These are phyloP conservation scores for Westerdykella aurantiaca DNA, from an alignment of 2,329 filamentous ascomycete species.

Conservation along the genomic window DNA sequence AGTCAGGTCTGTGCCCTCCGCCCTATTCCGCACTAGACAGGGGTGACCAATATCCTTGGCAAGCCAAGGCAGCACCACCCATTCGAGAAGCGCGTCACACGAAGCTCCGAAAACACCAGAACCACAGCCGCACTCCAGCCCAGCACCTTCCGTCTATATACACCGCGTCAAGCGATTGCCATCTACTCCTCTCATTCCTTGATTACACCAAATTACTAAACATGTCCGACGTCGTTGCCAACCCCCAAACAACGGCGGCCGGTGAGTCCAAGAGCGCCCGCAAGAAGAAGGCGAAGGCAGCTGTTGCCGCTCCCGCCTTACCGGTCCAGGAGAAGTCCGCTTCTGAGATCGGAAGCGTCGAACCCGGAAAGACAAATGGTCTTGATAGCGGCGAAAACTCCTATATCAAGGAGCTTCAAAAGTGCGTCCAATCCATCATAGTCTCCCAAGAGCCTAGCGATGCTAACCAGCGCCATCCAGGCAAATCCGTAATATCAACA, in stretches of 20 bases:
- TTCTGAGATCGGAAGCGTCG: slow-evolving; percentile 25
- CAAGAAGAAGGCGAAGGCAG: slow-evolving; percentile 50
- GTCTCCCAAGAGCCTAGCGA: background rate
- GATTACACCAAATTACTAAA: background rate
- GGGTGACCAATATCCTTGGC: too few relatives aligned
- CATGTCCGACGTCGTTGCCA: slow-evolving; percentile 64
- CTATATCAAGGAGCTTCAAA: slow-evolving; percentile 83
- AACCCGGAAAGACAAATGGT: slow-evolving; percentile 43
- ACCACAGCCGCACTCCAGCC: too few relatives aligned
- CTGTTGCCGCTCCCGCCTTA: slow-evolving; percentile 26
- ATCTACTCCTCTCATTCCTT: background rate
- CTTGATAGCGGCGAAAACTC: slow-evolving; percentile 62
- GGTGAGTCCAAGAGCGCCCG: slow-evolving; percentile 47
- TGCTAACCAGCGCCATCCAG: slow-evolving; percentile 43
- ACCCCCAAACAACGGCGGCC: slow-evolving; percentile 57
- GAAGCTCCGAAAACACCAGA: background rate
- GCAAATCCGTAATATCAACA: slow-evolving; percentile 84
- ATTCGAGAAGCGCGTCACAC: background rate
- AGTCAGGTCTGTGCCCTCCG: too few relatives aligned
- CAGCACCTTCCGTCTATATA: too few relatives aligned
- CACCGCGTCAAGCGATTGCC: too few relatives aligned
- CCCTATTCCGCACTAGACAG: too few relatives aligned
- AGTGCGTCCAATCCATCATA: slow-evolving; percentile 56
- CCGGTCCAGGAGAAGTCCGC: slow-evolving; percentile 32
- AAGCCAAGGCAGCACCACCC: too few relatives aligned